Evolutionary conservation across 148 eudicot species (phyloP).

Genomic region (Camellia sinensis): DNA sequence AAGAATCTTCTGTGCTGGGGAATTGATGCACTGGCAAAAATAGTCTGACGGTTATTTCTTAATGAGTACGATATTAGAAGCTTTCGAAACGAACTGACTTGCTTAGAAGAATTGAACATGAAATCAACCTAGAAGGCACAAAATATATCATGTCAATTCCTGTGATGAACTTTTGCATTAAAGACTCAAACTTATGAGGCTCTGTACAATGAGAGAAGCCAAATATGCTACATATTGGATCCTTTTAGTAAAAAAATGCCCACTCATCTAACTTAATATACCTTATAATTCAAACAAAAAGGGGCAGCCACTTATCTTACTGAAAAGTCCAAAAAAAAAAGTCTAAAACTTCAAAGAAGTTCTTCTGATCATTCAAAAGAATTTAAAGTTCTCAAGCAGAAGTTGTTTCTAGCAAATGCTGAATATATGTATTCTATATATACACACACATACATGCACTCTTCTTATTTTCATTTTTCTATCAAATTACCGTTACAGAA

Average conservation of each 20-base stretch:
- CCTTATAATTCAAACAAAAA: not conserved
- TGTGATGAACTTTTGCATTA: not conserved
- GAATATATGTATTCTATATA: not conserved
- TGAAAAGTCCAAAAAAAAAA: not conserved
- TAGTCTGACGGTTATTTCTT: constrained; percentile 68
- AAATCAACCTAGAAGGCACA: constrained; percentile 68
- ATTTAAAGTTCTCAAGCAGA: not conserved
- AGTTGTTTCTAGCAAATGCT: not conserved
- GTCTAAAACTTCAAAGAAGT: too few species aligned
- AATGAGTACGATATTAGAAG: constrained; percentile 17
- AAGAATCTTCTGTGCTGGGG: too few species aligned
- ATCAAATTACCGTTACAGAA: too few species aligned
- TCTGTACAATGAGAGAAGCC: not conserved
- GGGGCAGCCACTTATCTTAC: not conserved
- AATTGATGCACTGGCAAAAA: constrained; percentile 90
- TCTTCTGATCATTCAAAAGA: not conserved
- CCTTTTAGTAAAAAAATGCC: not conserved
- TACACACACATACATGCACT: not conserved
- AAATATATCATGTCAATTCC: not conserved
- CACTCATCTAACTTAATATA: not conserved
- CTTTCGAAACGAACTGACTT: too few species aligned
- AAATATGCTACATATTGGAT: not conserved
- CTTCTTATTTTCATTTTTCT: too few species aligned
- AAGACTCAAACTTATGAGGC: too few species aligned
- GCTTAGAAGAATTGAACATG: constrained; percentile 45